These are phyloP conservation scores for Solanum appendiculatum DNA, from an alignment of 257 asterid species.

Conservation along the genomic window DNA sequence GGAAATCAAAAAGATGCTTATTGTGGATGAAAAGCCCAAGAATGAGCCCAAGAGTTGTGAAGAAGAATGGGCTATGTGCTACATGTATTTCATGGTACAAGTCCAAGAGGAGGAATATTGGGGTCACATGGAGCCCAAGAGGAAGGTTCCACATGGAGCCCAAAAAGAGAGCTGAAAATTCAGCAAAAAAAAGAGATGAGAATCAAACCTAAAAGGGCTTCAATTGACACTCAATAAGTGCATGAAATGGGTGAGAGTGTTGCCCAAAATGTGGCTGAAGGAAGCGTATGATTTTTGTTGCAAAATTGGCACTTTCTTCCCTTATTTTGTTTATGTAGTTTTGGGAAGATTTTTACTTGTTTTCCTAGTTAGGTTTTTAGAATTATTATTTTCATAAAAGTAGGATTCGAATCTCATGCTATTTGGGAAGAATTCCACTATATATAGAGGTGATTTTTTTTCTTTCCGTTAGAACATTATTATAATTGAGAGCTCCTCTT, in stretches of 20 bases:
- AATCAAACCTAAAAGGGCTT: neutral
- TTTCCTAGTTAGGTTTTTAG: neutral
- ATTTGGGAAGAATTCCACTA: neutral
- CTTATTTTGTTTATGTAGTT: neutral
- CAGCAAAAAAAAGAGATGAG: neutral
- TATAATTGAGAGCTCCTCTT: neutral
- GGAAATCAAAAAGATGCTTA: neutral
- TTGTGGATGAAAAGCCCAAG: neutral
- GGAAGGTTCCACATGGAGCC: neutral
- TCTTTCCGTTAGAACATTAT: neutral
- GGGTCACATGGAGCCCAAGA: neutral
- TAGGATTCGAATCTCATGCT: neutral
- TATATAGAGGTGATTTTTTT: neutral
- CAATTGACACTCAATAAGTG: neutral
- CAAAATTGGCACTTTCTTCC: neutral
- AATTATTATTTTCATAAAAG: neutral
- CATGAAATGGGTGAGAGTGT: neutral
- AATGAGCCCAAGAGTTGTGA: neutral
- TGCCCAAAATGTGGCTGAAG: neutral
- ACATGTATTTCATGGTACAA: neutral
- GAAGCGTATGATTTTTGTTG: neutral
- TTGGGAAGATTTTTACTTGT: neutral
- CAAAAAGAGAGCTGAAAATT: neutral
- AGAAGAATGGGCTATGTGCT: neutral
- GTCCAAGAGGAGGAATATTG: neutral